Conservation (phyloP, 805 yeast species). For the Pichia ethanolica region DNA sequence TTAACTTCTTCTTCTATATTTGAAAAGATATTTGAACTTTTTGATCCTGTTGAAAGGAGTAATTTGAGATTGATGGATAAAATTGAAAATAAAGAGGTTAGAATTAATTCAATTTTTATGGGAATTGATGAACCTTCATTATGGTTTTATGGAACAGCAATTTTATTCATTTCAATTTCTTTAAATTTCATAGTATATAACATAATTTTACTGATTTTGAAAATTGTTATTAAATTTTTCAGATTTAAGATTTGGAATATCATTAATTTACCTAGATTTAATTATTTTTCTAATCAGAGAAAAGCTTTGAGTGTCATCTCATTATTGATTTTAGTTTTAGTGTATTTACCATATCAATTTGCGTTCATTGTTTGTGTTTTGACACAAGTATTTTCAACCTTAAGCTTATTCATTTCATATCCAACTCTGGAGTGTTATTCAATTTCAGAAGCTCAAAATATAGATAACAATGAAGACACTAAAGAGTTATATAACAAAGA, state of each 20-base stretch:
- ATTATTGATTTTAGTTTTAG: conserved; percentile 11
- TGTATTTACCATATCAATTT: conserved; percentile 76
- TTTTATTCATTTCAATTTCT: conserved; percentile 39
- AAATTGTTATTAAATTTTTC: neutral
- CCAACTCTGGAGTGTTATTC: conserved; percentile 7
- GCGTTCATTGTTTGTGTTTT: conserved; percentile 55
- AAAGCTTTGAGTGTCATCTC: conserved; percentile 10
- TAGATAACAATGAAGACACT: neutral
- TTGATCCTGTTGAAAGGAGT: conserved; percentile 50
- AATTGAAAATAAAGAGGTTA: conserved; percentile 29
- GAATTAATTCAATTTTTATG: conserved; percentile 51
- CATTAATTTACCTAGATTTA: conserved; percentile 10
- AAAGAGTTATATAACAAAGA: too few relatives aligned
- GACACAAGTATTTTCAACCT: conserved; percentile 38
- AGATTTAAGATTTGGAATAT: conserved; percentile 2
- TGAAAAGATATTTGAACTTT: conserved; percentile 10
- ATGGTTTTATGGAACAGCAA: conserved; percentile 54
- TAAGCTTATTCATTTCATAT: neutral
- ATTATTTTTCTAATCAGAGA: conserved; percentile 13
- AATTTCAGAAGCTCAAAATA: neutral
- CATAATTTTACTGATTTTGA: conserved; percentile 15
- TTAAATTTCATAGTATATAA: conserved; percentile 33
- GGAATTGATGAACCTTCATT: conserved; percentile 55
- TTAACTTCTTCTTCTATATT: conserved; percentile 34
- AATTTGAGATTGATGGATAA: conserved; percentile 38